Evolutionary conservation across 2,329 filamentous ascomycete species (phyloP).

Genomic region (Penicillium psychrosexuale): DNA sequence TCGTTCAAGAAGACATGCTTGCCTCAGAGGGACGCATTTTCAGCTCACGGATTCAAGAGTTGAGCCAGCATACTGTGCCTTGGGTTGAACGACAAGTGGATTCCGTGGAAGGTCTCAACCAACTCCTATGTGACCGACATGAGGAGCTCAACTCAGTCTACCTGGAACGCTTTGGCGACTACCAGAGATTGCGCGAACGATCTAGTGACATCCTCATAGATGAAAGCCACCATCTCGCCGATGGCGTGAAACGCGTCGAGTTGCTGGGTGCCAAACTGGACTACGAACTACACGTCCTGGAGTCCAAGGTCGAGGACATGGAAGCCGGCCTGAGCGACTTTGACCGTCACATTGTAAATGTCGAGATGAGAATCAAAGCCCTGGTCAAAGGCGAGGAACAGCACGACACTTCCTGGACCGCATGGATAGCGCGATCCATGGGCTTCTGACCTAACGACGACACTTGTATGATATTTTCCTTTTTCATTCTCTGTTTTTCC

Average conservation of each 20-base stretch:
- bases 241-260: slow-evolving; percentile 75
- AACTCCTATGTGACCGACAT: slow-evolving; percentile 60
- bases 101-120: slow-evolving; percentile 58
- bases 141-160: slow-evolving; percentile 66
- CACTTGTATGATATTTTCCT: slow-evolving; percentile 17
- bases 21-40: slow-evolving; percentile 37
- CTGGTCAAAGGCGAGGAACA: slow-evolving; percentile 63
- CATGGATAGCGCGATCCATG: slow-evolving; percentile 48
- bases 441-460: slow-evolving; percentile 23
- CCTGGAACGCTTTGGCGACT: slow-evolving; percentile 66
- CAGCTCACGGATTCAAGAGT: slow-evolving; percentile 35
- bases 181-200: slow-evolving; percentile 63
- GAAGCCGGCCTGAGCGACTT: slow-evolving; percentile 79
- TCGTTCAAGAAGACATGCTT: slow-evolving; percentile 40
- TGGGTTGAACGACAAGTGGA: slow-evolving; percentile 46
- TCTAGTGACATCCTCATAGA: slow-evolving; percentile 67
- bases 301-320: slow-evolving; percentile 78
- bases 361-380: slow-evolving; percentile 63
- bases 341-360: slow-evolving; percentile 70
- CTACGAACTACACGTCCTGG: slow-evolving; percentile 82
- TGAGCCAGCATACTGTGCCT: slow-evolving; percentile 38
- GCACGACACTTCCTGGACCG: slow-evolving; percentile 60
- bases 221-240: slow-evolving; percentile 66
- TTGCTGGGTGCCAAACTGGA: slow-evolving; percentile 79
- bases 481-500: slow-evolving; percentile 19